Evolutionary conservation across 2,329 filamentous ascomycete species (phyloP).

Genomic region (Sclerotinia minor): DNA sequence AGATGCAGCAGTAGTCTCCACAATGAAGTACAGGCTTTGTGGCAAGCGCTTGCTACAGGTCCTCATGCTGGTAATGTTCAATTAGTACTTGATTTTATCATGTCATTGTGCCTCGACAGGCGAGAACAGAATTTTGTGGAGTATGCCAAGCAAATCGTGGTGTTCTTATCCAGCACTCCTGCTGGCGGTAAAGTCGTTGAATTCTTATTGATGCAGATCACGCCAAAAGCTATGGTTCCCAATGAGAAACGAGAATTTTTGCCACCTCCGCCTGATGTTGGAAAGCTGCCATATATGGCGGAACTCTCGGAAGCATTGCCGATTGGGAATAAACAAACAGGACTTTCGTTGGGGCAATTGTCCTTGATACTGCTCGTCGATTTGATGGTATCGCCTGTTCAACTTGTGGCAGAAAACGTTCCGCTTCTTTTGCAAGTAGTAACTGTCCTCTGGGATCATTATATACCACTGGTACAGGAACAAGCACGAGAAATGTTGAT

Average conservation of each 20-base stretch:
- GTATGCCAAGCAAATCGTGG: slow-evolving; percentile 96
- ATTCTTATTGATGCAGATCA: slow-evolving; percentile 87
- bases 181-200: slow-evolving; percentile 91
- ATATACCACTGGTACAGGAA: slow-evolving; percentile 90
- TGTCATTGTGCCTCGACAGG: slow-evolving; percentile 86
- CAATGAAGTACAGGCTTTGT: slow-evolving; percentile 95
- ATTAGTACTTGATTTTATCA: slow-evolving; percentile 93
- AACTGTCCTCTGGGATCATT: slow-evolving; percentile 95
- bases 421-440: slow-evolving; percentile 88
- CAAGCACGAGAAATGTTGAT: slow-evolving; percentile 97
- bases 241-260: slow-evolving; percentile 74
- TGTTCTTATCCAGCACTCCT: slow-evolving; percentile 84
- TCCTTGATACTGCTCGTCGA: slow-evolving; percentile 93
- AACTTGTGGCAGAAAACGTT: slow-evolving; percentile 74
- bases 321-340: slow-evolving; percentile 85
- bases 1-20: slow-evolving; percentile 84
- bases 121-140: slow-evolving; percentile 98
- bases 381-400: slow-evolving; percentile 88
- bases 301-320: slow-evolving; percentile 78
- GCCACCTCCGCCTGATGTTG: slow-evolving; percentile 70
- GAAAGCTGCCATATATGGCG: slow-evolving; percentile 81
- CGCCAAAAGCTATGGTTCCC: slow-evolving; percentile 94
- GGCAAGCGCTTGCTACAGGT: slow-evolving; percentile 93
- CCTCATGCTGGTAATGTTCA: slow-evolving; percentile 93
- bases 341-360: slow-evolving; percentile 88